Evolutionary conservation across 176 grass and related monocot genomes (phyloP), one percentile per base, ranked within the genome.

Genomic region (Hordeum vulgare): DNA sequence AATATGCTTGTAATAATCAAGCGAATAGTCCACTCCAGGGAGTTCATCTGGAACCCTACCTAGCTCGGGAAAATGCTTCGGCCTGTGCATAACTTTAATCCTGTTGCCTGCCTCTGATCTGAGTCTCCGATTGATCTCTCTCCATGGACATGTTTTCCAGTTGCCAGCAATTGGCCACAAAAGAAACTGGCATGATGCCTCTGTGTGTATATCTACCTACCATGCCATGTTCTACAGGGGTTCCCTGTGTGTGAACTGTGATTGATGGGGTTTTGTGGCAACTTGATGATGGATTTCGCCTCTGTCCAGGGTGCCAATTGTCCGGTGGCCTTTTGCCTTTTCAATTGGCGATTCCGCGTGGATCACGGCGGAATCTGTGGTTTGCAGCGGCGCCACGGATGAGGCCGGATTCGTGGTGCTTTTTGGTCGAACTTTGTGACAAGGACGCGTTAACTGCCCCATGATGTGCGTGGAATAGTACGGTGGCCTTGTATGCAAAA

Each of bases 1-100:
- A 47, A 69, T 75, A 90, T 90, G 65, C 61, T 79, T 75, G 80
- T 83, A 70, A 67, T 68, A 80, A 68, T 83, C 80, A 87, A 75
- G 68, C 18, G 84, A 61, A 23, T 83, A 61, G 74, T 31, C 27
- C 27, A 64, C 75, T 86, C 59, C 35, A 12, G 57, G 36, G n/a
- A 78, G 29, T 79, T 84, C 37, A 77, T 31, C 45, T 41, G 25
- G 17, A 61, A 81, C 63, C 62, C 62, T 77, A 26, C 62, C 62
- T 77, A 34, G 40, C 75, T 80, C 36, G 71, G 84, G 28, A 74
- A 73, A 47, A 54, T 41, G 37, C 26, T 18, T 61, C 33, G 29
- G 11, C 42, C 51, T 54, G 74, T 83, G 60, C 75, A 74, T 90
- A 68, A 61, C 66, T 80, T 76, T 29, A 18, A 51, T 51, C 47